Percentiles rank a stretch among this genome's conserved stretches.
Evolutionary conservation across 2,329 filamentous ascomycete species (phyloP).

Genomic region (Trichoderma oligosporum): DNA sequence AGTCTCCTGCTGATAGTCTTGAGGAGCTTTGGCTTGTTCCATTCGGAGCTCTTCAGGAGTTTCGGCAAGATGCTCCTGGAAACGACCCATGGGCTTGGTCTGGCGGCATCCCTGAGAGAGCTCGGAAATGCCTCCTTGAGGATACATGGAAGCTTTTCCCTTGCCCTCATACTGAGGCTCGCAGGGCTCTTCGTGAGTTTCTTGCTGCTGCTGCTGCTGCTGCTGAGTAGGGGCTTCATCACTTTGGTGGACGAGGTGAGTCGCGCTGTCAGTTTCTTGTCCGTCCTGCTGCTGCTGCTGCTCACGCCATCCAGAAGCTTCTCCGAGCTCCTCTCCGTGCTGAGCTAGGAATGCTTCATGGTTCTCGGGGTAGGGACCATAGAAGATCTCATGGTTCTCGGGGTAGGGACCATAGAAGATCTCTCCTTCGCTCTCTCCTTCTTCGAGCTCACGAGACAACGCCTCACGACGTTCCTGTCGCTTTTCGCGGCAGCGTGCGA

Average conservation of each 20-base stretch:
- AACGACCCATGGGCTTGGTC: not conserved
- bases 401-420: too few relatives aligned
- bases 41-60: not conserved
- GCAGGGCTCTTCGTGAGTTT: not conserved
- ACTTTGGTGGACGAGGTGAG: not conserved
- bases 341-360: not conserved
- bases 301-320: not conserved
- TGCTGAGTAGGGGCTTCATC: not conserved
- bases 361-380: not conserved
- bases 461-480: constrained; percentile 4
- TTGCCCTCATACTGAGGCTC: not conserved
- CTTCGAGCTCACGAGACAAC: not conserved
- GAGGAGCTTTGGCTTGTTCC: not conserved
- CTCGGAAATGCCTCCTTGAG: not conserved
- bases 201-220: not conserved
- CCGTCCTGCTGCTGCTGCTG: not conserved
- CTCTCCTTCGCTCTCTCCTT: not conserved
- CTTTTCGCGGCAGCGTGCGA: constrained; percentile 7
- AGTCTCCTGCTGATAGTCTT: not conserved
- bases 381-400: too few relatives aligned
- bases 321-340: not conserved
- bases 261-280: not conserved
- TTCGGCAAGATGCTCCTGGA: constrained; percentile 1
- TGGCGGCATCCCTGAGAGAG: not conserved
- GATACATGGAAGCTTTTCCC: not conserved